Conservation (phyloP, 352 stramenopile genomes). For the Globisporangium takayamanum region DNA sequence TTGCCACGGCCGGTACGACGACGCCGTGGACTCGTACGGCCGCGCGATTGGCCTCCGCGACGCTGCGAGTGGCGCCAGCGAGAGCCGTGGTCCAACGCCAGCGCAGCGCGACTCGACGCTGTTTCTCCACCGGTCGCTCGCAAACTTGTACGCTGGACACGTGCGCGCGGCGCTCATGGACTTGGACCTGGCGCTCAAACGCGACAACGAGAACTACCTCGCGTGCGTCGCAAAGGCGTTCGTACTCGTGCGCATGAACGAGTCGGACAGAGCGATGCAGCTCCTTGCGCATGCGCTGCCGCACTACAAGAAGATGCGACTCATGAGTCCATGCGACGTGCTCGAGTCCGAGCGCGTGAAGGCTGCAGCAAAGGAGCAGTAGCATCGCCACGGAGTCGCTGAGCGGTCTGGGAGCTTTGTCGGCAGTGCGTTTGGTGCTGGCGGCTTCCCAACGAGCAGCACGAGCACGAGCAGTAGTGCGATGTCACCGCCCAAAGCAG, state of each 20-base stretch:
- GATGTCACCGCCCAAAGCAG: not conserved
- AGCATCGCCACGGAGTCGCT: not conserved
- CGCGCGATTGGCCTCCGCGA: slow-evolving; percentile 25
- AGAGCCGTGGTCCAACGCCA: not conserved
- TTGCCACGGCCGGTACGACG: slow-evolving; percentile 22
- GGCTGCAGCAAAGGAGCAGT: slow-evolving; percentile 11
- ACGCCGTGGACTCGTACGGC: slow-evolving; percentile 29
- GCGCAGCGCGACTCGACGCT: slow-evolving; percentile 23
- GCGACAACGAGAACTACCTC: slow-evolving; percentile 34
- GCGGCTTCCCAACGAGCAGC: not conserved
- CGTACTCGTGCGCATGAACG: slow-evolving; percentile 17
- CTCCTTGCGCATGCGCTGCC: slow-evolving; percentile 27
- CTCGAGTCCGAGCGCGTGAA: slow-evolving; percentile 21
- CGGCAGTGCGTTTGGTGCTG: slow-evolving; percentile 6
- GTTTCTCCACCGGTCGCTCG: slow-evolving; percentile 30
- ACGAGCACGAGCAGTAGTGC: not conserved
- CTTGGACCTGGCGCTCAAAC: slow-evolving; percentile 32
- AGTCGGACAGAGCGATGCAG: slow-evolving; percentile 15
- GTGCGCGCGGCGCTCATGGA: slow-evolving; percentile 21
- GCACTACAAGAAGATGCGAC: slow-evolving; percentile 26
- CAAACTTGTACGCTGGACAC: slow-evolving; percentile 21
- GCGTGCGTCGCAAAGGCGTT: slow-evolving; percentile 38
- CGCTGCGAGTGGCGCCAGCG: not conserved
- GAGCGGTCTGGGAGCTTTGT: slow-evolving; percentile 7
- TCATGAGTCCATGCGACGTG: slow-evolving; percentile 20